Percentiles rank a stretch among this genome's conserved stretches.
phyloP scores from a whole-genome alignment of 2,329 filamentous ascomycete genomes.

The Botrytis squamosa region DNA sequence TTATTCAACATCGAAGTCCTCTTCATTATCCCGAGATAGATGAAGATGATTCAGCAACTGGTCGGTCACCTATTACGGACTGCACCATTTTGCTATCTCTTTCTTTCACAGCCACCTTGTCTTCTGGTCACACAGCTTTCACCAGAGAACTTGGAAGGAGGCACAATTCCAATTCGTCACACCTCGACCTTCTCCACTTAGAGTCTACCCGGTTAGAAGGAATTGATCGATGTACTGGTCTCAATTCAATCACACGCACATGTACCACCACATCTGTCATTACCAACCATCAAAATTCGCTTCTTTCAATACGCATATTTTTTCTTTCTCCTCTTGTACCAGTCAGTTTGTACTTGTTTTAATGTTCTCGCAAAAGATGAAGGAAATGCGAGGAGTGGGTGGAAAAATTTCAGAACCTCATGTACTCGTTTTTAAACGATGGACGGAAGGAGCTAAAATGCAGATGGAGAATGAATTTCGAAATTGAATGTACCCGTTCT shows the following conservation, averaged over 20 bases:
- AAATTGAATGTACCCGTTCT: not conserved
- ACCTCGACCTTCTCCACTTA: no score
- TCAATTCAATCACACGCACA: not conserved
- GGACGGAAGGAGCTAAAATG: not conserved
- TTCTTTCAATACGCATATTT: not conserved
- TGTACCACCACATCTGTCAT: not conserved
- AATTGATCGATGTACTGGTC: not conserved
- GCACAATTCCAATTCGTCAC: no score
- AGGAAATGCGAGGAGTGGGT: not conserved
- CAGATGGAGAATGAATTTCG: not conserved
- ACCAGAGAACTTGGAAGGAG: no score
- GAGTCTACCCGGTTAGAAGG: not conserved
- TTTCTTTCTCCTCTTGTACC: not conserved
- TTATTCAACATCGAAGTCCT: no score
- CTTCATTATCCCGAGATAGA: no score
- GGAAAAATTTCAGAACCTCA: rapidly evolving
- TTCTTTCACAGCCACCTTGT: no score
- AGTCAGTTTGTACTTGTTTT: not conserved
- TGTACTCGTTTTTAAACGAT: not conserved
- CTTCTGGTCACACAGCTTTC: no score
- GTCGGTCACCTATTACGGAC: no score
- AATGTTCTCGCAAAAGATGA: not conserved
- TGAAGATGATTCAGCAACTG: no score
- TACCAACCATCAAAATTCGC: not conserved
- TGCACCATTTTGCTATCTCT: no score